A percentile compares a stretch with the other conserved stretches of the same genome.
Evolutionary conservation across 345 rosid species (phyloP).

Genomic region (Boechera divaricarpa): DNA sequence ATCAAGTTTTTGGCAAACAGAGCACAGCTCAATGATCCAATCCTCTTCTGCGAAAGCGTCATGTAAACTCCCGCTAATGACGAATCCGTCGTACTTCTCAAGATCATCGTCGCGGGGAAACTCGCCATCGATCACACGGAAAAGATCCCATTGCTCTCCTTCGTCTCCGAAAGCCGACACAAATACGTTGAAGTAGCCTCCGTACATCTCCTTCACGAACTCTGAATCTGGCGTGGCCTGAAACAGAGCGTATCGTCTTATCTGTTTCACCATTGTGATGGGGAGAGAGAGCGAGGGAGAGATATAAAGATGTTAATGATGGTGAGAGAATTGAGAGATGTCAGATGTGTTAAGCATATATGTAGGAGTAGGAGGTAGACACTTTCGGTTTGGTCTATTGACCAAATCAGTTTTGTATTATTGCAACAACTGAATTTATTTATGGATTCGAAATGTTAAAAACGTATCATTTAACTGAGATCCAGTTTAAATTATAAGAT

Average conservation of each 20-base stretch:
- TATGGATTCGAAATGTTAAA: background rate
- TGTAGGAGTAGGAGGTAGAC: background rate
- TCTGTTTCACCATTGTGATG: slow-evolving; percentile 10
- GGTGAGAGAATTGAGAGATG: background rate
- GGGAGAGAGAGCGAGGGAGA: background rate
- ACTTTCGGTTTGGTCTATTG: background rate
- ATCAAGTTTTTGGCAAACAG: slow-evolving; percentile 59
- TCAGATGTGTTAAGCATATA: background rate
- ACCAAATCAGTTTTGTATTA: background rate
- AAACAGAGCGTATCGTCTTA: slow-evolving; percentile 55
- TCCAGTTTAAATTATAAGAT: background rate
- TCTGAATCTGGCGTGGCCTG: slow-evolving; percentile 70
- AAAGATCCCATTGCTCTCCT: slow-evolving; percentile 74
- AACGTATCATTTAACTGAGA: background rate
- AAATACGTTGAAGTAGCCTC: slow-evolving; percentile 78
- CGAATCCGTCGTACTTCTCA: slow-evolving; percentile 64
- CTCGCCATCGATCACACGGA: slow-evolving; percentile 73
- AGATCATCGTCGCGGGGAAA: slow-evolving; percentile 64
- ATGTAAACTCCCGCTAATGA: slow-evolving; percentile 73
- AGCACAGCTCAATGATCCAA: slow-evolving; percentile 73
- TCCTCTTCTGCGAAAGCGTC: slow-evolving; percentile 73
- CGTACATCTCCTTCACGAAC: slow-evolving; percentile 64
- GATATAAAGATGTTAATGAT: background rate
- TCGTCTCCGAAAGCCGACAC: slow-evolving; percentile 67
- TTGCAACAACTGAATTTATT: background rate